Base-by-base conservation (phyloP, 768 basidiomycete species). In the Termitomyces sp. region DNA sequence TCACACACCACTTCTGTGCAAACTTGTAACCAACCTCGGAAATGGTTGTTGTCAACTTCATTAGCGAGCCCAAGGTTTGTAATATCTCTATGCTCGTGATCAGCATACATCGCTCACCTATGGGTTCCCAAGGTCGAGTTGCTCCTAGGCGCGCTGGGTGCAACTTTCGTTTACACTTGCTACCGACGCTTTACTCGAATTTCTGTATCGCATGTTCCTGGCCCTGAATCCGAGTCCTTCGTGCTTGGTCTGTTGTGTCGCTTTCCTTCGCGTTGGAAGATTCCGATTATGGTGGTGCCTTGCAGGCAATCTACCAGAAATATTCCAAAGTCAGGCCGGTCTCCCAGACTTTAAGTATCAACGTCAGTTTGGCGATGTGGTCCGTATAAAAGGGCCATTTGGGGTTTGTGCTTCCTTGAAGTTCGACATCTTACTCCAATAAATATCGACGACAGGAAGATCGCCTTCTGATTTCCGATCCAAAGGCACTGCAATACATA, bases 401-500 rank as follows among this genome's bases (percentile, higher is more conserved):
- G 76, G 80, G 47, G 81, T 81, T 64, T 36, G 41, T 42, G 25
- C 22, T 31, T 48, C 39, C 46, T 36, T n/a, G 22, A 11, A 45
- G 27, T 32, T 43, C n/a, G 18, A 27, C 33, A 47, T 29, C 31
- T 29, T 10, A 16, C 12, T 22, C 5, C 18, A 41, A 35, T 50
- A 33, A 40, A 25, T 32, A 42, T 56, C 29, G 32, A 6, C 39
- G 40, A 46, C 60, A 83, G 82, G 76, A 80, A 58, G 78, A 82
- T 61, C 75, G 78, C 18, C 66, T 84, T 32, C 65, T 80, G 45
- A 73, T 82, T 51, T 76, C 80, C 27, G 83, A 84, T 54, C 81
- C 80, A 1, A 82, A 82, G 63, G 80, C 82, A 4, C 67, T 84
- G n/a, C 79, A 82, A 58, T 77, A 83, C 59, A 78, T 83, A 25